Base-by-base conservation (phyloP, 2,329 filamentous ascomycete species). In the Arthrocladium fulminans region DNA sequence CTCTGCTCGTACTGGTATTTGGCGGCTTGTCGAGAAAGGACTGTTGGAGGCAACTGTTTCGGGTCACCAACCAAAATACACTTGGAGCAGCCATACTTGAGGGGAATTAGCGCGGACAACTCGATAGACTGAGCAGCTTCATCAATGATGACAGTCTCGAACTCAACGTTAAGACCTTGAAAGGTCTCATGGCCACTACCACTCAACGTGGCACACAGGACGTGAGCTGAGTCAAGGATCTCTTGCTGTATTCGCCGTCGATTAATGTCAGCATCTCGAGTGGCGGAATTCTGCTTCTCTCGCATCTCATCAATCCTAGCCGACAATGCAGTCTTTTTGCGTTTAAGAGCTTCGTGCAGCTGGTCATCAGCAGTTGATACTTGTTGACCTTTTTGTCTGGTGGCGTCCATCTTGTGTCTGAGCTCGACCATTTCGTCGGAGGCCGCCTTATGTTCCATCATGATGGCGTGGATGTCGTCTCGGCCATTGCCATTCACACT, bases 111-210 rank as follows among this genome's bases (percentile, higher is more conserved):
- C 10, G 92, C 92, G 61, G 88, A 95, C 62, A 98, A 77, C 69
- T 98, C 92, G 52, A 98, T 94, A 65, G 90, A 98, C 73, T 98
- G 92, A 13, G 92, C 92, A 2, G 92, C 92, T 69, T 98, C 92
- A 60, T 98, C 92, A 54, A 98, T 96, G 58, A 98, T 86, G 56
- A 98, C 92, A 0, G 92, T 97, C 67, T 98, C 92, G 57, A 98
- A 98, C 65, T 98, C 92, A 45, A 98, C 88, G 59, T 86, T 89
- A 48, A 98, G 70, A 58, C 84, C 85, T 66, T 90, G 88, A 70
- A 98, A 95, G 81, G 97, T 94, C 57, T 98, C 92, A 61, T 98
- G 94, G 2, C 92, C 92, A 65, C 85, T 90, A 60, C 90, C 92
- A 65, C 89, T 96, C 43, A 98, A 80, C 0, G 92, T 98, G 35